Base-by-base conservation (phyloP, 78 protist species). In the Acrasis kona region DNA sequence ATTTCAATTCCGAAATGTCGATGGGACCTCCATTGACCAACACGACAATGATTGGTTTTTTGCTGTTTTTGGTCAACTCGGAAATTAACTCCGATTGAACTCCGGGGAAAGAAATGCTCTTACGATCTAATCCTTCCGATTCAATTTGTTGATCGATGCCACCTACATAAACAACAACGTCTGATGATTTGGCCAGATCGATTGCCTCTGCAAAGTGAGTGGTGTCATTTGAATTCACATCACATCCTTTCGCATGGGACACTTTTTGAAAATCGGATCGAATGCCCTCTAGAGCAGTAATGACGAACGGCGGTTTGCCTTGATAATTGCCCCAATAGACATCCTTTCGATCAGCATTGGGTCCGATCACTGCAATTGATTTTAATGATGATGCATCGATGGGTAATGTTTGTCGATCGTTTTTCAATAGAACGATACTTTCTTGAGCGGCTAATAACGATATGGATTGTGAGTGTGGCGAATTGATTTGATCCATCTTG, bases 81-180 rank as follows among this genome's bases (percentile, higher is more conserved):
- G 29, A 4, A 9, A 79, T 5, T 28, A 81, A 19, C 10, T 30
- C 37, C 10, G 3, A 29, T 69, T 81, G 85, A 9, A 1, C 8
- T 1, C 81, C 85, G 10, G 85, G 85, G n/a, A 81, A 40, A 7
- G 67, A 39, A 37, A 81, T 58, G 12, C 12, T 3, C 1, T 0
- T 5, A 2, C 85, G 39, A 64, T 81, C 85, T 34, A 37, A 74
- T 0, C 76, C 74, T 10, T 81, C 85, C 0, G 31, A 3, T 42
- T 81, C 85, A 10, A 12, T n/a, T 67, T 2, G 36, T 5, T 5
- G 2, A 57, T 69, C 36, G 37, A 81, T 5, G 0, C 85, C 85
- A 35, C 74, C 7, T 7, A 76, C 72, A 1, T 76, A 19, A 1
- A 81, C 65, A 2, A 31, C 2, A 5, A 68, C 66, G 29, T 81